Conservation (phyloP, 2,329 filamentous ascomycete genomes). For the Cryphonectria carpinicola region DNA sequence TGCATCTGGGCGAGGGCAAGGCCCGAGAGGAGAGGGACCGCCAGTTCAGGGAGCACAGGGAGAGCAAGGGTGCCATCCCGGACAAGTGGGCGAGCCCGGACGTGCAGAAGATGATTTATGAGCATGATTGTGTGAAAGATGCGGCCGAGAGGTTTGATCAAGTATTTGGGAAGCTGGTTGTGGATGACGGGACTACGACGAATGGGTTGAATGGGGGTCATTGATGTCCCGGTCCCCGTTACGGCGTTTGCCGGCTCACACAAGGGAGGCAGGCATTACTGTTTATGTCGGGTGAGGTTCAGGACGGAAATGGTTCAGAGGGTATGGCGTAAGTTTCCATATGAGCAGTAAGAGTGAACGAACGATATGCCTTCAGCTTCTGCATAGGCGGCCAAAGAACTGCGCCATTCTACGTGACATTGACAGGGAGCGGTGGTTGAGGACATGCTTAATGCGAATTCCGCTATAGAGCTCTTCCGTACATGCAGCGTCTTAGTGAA, state of each 20-base stretch:
- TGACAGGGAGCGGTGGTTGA: neutral
- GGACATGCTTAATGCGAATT: neutral
- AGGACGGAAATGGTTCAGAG: conserved; percentile 2
- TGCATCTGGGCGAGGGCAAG: conserved; percentile 62
- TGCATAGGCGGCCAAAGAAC: neutral
- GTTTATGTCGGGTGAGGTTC: neutral
- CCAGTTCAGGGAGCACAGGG: conserved; percentile 56
- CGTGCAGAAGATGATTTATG: conserved; percentile 69
- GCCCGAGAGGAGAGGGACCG: conserved; percentile 63
- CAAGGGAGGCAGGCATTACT: neutral
- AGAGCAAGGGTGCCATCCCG: conserved; percentile 55
- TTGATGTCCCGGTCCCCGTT: neutral
- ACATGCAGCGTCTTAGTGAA: neutral
- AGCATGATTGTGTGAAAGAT: conserved; percentile 62
- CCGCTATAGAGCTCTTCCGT: neutral
- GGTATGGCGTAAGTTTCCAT: neutral
- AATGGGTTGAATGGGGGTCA: conserved; percentile 11
- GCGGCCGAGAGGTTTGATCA: conserved; percentile 56
- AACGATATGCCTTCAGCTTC: conserved; percentile 23
- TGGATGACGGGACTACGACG: neutral
- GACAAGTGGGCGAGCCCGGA: conserved; percentile 75
- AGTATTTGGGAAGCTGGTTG: conserved; percentile 42
- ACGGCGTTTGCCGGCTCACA: neutral
- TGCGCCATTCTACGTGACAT: conserved; percentile 2
- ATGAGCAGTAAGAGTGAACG: neutral